Base-by-base conservation (phyloP, 371 early-diverging fungal genomes). In the Mucor velutinosus region DNA sequence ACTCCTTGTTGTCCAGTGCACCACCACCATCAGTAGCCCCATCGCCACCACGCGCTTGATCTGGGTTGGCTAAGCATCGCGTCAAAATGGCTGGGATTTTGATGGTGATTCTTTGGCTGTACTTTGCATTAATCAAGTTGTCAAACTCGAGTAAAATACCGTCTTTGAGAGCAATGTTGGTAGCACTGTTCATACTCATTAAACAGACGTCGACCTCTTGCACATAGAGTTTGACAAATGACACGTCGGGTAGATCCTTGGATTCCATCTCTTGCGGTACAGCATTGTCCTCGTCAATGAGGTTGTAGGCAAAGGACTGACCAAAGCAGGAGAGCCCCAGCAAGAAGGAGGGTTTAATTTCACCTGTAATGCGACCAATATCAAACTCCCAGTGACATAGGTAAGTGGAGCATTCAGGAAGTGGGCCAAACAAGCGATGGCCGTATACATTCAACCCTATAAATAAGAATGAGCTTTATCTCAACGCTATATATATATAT, bases 401-500 rank as follows among this genome's bases (percentile, higher is more conserved):
- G 73, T 93, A 94, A 0, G 89, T 89, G 0, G 84, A 76, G 12
- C 79, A 89, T 21, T 87, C 81, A 0, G 95, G 94, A 14, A 87
- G 73, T 2, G 92, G 93, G 0, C 94, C 95, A 72, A 90, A 92
- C 15, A 94, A 66, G 15, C 92, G 86, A 69, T 93, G 93, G 0
- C 86, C 89, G 51, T 87, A 85, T 12, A 91, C 80, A 27, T 81
- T 81, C 8, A 89, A 67, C 21, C 87, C 90, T 86, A 68, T 12
- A 1, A 17, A 51, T 25, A 51, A 4, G 39, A n/a, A 14, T 11
- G n/a, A 55, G 37, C 33, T 7, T 60, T 39, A 17, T 29, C 21
- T 7, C 7, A 21, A 7, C 23, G 23, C 49, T 21, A 23, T 12
- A 23, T 15, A n/a, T n/a, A n/a, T n/a, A n/a, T n/a, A n/a, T n/a